phyloP scores from a whole-genome alignment of 805 yeast genomes.

The Saccharomyces kudriavzevii region DNA sequence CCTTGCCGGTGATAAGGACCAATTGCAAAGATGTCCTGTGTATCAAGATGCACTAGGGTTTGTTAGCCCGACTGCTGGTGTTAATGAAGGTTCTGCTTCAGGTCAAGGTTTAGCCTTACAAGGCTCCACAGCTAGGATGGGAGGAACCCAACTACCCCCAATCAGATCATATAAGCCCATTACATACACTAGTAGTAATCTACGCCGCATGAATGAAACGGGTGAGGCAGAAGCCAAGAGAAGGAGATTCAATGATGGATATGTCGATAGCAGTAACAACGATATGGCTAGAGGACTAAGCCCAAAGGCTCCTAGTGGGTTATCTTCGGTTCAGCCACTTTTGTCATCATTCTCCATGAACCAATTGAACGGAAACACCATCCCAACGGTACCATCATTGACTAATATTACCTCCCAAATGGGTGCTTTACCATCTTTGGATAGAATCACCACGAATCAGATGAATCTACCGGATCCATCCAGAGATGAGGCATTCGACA shows the following conservation, averaged over 20 bases:
- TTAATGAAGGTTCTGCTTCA: conserved; percentile 1
- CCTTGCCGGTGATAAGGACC: conserved; percentile 28
- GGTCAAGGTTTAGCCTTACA: neutral
- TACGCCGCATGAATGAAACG: conserved; percentile 15
- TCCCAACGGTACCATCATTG: conserved; percentile 5
- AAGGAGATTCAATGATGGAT: conserved; percentile 13
- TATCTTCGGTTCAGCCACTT: neutral
- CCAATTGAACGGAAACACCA: neutral
- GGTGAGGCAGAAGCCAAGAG: conserved; percentile 18
- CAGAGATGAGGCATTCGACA: neutral
- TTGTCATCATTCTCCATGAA: neutral
- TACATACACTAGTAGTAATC: conserved; percentile 27
- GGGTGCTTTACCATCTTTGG: conserved; percentile 11
- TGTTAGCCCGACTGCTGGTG: conserved; percentile 14
- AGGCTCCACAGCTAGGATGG: conserved; percentile 6
- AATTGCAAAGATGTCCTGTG: conserved; percentile 31
- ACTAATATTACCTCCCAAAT: conserved; percentile 2
- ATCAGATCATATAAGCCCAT: conserved; percentile 29
- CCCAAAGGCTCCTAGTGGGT: neutral
- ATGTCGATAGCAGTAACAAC: conserved; percentile 3
- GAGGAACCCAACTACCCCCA: conserved; percentile 25
- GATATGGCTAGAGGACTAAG: neutral
- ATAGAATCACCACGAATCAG: conserved; percentile 6
- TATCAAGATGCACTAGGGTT: conserved; percentile 32
- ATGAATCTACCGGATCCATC: neutral